Base-by-base conservation (phyloP, 441 rosid genomes). In the Arabidopsis hybrid region DNA sequence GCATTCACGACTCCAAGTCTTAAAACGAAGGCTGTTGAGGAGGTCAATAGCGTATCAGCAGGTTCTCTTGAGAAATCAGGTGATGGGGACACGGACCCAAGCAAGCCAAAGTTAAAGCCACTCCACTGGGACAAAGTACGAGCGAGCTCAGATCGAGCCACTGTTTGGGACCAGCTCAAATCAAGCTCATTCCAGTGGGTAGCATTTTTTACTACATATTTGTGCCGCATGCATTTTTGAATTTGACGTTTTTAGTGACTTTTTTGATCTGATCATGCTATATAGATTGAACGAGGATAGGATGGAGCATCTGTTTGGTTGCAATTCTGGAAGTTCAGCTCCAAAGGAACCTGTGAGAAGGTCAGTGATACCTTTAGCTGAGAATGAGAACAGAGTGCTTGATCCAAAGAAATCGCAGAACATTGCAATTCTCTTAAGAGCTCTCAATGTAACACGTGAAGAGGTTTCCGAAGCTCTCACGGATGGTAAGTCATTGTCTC, bases 51-150 rank as follows among this genome's bases (percentile, higher is more conserved):
- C 14, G 36, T 1, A 62, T 26, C 71, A 55, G 50, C 40, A 14
- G 76, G 82, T 65, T 81, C 89, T 43, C 74, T 85, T 8, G 92
- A 86, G 79, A 88, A 79, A 76, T 76, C 65, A 38, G 87, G 87
- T 62, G 85, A 76, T 42, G 96, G 88, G 16, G 94, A 89, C 36
- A 84, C 80, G 8, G 97, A 89, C 60, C 91, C 90, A 76, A 84
- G 84, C 32, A 89, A 79, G 65, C 97, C 97, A 60, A 92, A 85
- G 83, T 71, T 95, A 75, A 95, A 89, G 81, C 89, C 99, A 50
- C 85, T 95, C 52, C 99, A 95, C 59, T 95, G 99, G 99, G 99
- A 95, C 87, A 95, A 95, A 85, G 99, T 95, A 57, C 83, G 94
- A 43, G 99, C 99, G 29, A 88, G 96, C 76, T 95, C 99, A 12